A percentile compares a stretch with the other conserved stretches of the same genome.
phyloP scores from a whole-genome alignment of 805 yeast species.

The Wickerhamiella australiensis region DNA sequence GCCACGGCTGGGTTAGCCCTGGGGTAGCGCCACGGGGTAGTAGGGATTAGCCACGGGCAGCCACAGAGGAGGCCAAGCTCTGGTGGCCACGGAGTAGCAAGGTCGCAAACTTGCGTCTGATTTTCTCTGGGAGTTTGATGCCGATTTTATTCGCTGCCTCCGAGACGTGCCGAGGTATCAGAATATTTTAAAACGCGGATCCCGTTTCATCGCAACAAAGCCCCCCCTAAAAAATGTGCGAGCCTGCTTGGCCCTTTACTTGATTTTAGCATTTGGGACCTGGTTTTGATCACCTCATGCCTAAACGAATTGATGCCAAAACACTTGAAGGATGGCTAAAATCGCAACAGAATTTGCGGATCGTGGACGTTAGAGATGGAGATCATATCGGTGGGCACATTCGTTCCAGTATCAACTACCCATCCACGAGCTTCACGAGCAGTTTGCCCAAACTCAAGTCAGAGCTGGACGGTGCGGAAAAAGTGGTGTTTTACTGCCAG shows the following conservation, averaged over 20 bases:
- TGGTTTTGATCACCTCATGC: constrained; percentile 7
- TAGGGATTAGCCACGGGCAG: not conserved
- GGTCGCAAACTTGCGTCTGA: not conserved
- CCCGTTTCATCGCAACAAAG: not conserved
- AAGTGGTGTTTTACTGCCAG: constrained; percentile 81
- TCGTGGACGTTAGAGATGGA: constrained; percentile 77
- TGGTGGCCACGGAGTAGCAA: not conserved
- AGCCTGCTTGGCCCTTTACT: no score
- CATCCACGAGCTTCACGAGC: constrained; percentile 37
- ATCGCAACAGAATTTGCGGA: not conserved
- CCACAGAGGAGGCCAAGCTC: no score
- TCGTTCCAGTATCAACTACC: constrained; percentile 41
- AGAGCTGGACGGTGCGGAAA: constrained; percentile 31
- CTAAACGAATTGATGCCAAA: constrained; percentile 19
- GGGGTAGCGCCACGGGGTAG: no score
- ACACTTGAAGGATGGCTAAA: constrained; percentile 17
- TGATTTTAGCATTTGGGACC: not conserved
- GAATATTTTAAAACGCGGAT: not conserved
- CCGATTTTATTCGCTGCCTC: not conserved
- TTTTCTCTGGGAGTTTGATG: no score
- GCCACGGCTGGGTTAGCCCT: no score
- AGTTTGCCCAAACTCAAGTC: constrained; percentile 32
- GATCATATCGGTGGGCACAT: constrained; percentile 75
- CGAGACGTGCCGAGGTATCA: not conserved
- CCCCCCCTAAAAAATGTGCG: no score